These are phyloP conservation scores for Pythium volutum DNA, from an alignment of 352 stramenopile genomes.

Conservation along the genomic window DNA sequence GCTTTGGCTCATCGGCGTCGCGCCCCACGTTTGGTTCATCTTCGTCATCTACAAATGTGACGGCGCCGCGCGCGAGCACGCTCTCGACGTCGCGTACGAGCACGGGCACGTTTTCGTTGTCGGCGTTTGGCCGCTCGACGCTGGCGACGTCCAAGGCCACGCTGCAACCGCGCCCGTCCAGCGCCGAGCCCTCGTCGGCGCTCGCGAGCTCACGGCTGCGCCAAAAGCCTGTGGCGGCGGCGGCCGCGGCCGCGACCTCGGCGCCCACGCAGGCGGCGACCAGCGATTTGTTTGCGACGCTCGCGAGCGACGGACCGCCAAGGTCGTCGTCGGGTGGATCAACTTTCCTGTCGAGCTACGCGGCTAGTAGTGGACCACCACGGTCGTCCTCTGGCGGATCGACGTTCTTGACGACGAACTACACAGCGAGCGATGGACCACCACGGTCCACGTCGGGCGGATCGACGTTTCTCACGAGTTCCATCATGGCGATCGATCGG, in stretches of 20 bases:
- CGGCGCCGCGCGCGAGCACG: constrained; percentile 5
- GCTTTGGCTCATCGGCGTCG: constrained; percentile 18
- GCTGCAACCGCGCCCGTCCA: constrained; percentile 32
- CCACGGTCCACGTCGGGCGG: too few species aligned
- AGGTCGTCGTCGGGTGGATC: constrained; percentile 2
- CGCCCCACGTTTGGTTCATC: background rate
- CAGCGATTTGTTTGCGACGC: constrained; percentile 18
- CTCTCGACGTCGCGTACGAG: background rate
- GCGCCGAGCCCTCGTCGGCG: constrained; percentile 24
- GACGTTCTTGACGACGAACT: background rate
- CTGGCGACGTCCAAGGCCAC: background rate
- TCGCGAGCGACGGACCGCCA: constrained; percentile 11
- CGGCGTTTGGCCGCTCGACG: constrained; percentile 18
- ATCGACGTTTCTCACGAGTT: too few species aligned
- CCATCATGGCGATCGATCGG: too few species aligned
- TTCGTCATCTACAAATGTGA: background rate
- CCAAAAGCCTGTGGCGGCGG: constrained; percentile 37
- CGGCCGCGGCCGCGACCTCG: constrained; percentile 8
- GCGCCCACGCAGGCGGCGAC: constrained; percentile 10
- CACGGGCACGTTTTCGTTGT: constrained; percentile 21
- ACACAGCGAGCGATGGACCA: background rate
- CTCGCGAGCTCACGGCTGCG: constrained; percentile 40
- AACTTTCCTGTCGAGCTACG: background rate
- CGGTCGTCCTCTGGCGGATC: constrained; percentile 1
- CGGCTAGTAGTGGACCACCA: background rate